Evolutionary conservation across 306 rosid genomes (phyloP), one percentile per base, ranked within the genome.

Genomic region (Glycyrrhiza uralensis): DNA sequence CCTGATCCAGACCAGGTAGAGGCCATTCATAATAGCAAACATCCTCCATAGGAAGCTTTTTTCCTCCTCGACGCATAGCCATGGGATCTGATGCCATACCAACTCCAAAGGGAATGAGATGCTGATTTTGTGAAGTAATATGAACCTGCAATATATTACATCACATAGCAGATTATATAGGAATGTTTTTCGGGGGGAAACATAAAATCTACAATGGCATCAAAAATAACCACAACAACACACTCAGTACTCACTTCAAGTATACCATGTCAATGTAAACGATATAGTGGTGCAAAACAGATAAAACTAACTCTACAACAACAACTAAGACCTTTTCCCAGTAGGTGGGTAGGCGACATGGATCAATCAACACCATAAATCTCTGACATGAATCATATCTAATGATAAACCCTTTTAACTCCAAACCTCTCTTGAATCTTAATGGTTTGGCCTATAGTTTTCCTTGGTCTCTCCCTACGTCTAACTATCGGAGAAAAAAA

Each of bases 51-150:
- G 93, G 83, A 55, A 87, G 83, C 79, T 83, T 88, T 76, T 90
- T 95, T 42, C 85, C 97, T 79, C 99, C 99, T 72, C 92, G 91
- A 55, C 96, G 99, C 75, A 92, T 24, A 81, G 99, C 84, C 97
- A 95, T 95, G 36, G 99, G 96, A 87, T 92, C 99, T 39, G 99
- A 88, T 49, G 92, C 93, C 81, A 95, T 29, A 63, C 99, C 99
- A 83, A 92, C 84, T 80, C 93, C 92, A 81, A 92, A 89, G 30
- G 96, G 96, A 60, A 88, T 62, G 76, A 73, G 88, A 77, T 70
- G 80, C 74, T 65, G 85, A 68, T 57, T 82, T 83, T 82, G 85
- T 2, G 96, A 74, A 38, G 92, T 45, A 72, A 91, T 82, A 41
- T 82, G 91, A 76, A 91, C 96, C 99, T 94, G 85, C 35, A 67